Conservation (phyloP, 805 yeast genomes). For the Metschnikowia aberdeeniae region DNA sequence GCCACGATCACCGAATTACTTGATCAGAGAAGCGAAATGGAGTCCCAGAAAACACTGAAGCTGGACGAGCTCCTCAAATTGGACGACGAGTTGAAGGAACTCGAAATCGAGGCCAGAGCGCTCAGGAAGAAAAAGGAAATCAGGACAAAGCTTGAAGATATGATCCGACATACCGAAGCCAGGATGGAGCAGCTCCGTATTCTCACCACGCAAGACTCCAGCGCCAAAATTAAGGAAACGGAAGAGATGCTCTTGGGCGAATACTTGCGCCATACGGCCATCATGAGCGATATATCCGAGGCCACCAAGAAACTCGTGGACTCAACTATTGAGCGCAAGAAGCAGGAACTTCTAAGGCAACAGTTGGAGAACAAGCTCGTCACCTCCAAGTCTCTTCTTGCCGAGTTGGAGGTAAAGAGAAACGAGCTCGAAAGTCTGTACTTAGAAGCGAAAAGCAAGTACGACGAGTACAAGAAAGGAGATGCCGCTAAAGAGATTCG, state of each 20-base stretch:
- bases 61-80: slow-evolving; percentile 6
- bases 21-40: slow-evolving; percentile 5
- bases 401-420: slow-evolving; percentile 26
- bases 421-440: slow-evolving; percentile 28
- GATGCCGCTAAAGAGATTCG: slow-evolving; percentile 36
- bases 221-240: slow-evolving; percentile 33
- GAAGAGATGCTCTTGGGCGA: slow-evolving; percentile 24
- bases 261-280: slow-evolving; percentile 17
- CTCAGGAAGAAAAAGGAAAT: slow-evolving; percentile 25
- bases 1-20: slow-evolving; percentile 13
- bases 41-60: slow-evolving; percentile 2
- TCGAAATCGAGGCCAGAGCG: slow-evolving; percentile 22
- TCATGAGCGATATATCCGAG: slow-evolving; percentile 21
- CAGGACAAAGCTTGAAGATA: slow-evolving; percentile 27
- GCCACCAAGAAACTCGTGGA: slow-evolving; percentile 5
- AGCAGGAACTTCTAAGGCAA: slow-evolving; percentile 10
- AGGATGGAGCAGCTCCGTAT: slow-evolving; percentile 11
- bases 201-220: slow-evolving; percentile 36
- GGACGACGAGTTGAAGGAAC: slow-evolving; percentile 9
- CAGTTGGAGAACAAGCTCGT: slow-evolving; percentile 14
- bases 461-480: slow-evolving; percentile 37
- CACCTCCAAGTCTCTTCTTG: slow-evolving; percentile 18
- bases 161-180: slow-evolving; percentile 9
- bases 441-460: slow-evolving; percentile 29
- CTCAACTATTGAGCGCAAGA: slow-evolving; percentile 9